A percentile compares a stretch with the other conserved stretches of the same genome.
phyloP scores from a whole-genome alignment of 2,329 filamentous ascomycete genomes.

The Aspergillus intermedius region DNA sequence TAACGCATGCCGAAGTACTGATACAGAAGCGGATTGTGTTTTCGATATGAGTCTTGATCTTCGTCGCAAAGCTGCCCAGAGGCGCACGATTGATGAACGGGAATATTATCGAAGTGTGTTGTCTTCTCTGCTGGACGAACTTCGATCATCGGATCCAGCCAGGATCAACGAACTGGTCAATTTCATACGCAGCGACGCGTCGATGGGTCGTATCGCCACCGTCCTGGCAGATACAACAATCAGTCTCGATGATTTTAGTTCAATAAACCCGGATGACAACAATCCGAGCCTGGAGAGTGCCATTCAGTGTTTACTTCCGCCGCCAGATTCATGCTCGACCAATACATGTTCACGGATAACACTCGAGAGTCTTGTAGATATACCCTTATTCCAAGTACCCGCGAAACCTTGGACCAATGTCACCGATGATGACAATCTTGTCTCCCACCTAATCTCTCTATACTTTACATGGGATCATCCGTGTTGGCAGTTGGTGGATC shows the following conservation, averaged over 20 bases:
- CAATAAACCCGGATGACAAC: conserved; percentile 4
- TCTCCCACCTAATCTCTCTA: conserved; percentile 79
- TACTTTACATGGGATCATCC: conserved; percentile 95
- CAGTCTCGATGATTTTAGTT: conserved; percentile 13
- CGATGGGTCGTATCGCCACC: conserved; percentile 21
- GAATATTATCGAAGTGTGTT: conserved; percentile 28
- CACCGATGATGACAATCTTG: conserved; percentile 65
- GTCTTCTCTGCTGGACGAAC: conserved; percentile 21
- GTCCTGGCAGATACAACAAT: conserved; percentile 14
- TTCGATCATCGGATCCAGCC: conserved; percentile 20
- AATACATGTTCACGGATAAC: conserved; percentile 19
- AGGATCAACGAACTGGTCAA: conserved; percentile 20
- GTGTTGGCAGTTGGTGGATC: conserved; percentile 73
- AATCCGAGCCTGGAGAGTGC: conserved; percentile 8
- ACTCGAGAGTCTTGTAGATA: conserved; percentile 28
- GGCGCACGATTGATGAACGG: conserved; percentile 30
- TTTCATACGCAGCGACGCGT: conserved; percentile 21
- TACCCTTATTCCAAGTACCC: conserved; percentile 27
- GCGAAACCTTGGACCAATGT: conserved; percentile 64
- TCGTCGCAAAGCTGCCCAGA: conserved; percentile 31
- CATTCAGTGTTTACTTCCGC: neutral
- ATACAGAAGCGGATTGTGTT: conserved; percentile 23
- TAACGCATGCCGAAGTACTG: conserved; percentile 25
- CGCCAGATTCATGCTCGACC: neutral
- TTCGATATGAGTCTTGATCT: conserved; percentile 33